Evolutionary conservation across 768 basidiomycete genomes (phyloP), one percentile per base, ranked within the genome.

Genomic region (Hortiboletus flavorubellus): DNA sequence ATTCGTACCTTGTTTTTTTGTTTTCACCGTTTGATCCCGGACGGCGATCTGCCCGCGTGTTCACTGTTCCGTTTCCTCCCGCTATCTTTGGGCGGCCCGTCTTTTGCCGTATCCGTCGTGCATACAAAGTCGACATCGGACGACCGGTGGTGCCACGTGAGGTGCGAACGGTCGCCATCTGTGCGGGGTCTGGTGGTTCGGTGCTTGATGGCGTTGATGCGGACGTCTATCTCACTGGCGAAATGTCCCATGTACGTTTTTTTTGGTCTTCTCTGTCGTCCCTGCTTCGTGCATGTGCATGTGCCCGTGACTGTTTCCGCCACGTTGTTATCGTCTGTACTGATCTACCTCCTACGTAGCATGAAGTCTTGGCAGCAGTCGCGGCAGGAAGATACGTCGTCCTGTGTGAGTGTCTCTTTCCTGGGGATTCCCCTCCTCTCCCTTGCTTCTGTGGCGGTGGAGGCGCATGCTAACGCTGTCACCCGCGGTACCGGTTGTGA

Each of bases 151-250:
- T 62, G 41, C 40, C 61, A 51, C 64, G 68, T 58, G 62, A 70
- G 59, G 64, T 88, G 48, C 72, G 74, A 53, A 83, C 84, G 30
- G 80, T 97, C 54, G 94, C 91, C 49, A 86, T 98, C 56, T 97
- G 95, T 70, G 94, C 94, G 35, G 96, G 96, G 35, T 87, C 88
- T 30, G 95, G 93, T 46, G 89, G 83, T 2, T 87, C 86, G 42
- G 77, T 95, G 69, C 80, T 98, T 46, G 70, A 77, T 18, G 86
- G 83, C 46, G 77, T 82, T 38, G 72, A 81, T 44, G 94, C 93
- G 38, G 94, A 97, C 70, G 81, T 94, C 26, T 93, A 90, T 70
- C 78, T 94, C 64, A 98, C 96, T 3, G 96, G 96, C 9, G 93
- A 98, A 74, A 91, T 95, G 89, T 70, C 80, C 18, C 94, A 96